Base-by-base conservation (phyloP, 352 stramenopile species). In the Globisporangium canariense region DNA sequence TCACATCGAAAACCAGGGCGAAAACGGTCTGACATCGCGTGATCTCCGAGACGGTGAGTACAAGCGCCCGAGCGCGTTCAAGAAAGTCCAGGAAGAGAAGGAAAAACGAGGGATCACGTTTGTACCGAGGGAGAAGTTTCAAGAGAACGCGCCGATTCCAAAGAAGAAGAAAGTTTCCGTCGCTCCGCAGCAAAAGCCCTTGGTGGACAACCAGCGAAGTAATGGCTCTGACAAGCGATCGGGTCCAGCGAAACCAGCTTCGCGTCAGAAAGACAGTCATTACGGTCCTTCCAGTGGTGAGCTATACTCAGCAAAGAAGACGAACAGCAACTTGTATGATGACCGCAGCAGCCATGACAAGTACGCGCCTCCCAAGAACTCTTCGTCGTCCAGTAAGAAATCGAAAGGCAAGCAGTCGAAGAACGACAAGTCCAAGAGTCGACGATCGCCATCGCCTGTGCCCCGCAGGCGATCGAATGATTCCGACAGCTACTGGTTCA, bases 41-140 rank as follows among this genome's bases (percentile, higher is more conserved):
- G 75, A 86, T 25, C 67, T 70, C 11, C 58, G 67, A 4, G 61
- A 68, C 34, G 56, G 68, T 43, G 60, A 58, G 49, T 83, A 71
- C 69, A 88, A 88, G 60, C 77, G 79, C n/a, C 73, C 79, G 18
- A 86, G 43, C 64, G 66, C 58, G 16, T 86, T 86, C 71, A 84
- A 78, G 55, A 88, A 81, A 51, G 70, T 80, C 52, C 68, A 85
- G 36, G 73, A 78, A 22, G 74, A 83, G 63, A 68, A 68, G 62
- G 69, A 69, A 13, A 65, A 71, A 59, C 79, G 72, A 46, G 77
- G 75, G n/a, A 74, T 73, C 6, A 28, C 73, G 4, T 69, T 81
- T 28, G 71, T 81, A 41, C 43, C 74, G 50, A 68, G 79, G 40
- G 62, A 78, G 52, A 76, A 64, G 50, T 78, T 85, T 64, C 72